These are phyloP conservation scores for Apiotrichum brassicae DNA, from an alignment of 1,284 basidiomycete genomes.

Conservation along the genomic window DNA sequence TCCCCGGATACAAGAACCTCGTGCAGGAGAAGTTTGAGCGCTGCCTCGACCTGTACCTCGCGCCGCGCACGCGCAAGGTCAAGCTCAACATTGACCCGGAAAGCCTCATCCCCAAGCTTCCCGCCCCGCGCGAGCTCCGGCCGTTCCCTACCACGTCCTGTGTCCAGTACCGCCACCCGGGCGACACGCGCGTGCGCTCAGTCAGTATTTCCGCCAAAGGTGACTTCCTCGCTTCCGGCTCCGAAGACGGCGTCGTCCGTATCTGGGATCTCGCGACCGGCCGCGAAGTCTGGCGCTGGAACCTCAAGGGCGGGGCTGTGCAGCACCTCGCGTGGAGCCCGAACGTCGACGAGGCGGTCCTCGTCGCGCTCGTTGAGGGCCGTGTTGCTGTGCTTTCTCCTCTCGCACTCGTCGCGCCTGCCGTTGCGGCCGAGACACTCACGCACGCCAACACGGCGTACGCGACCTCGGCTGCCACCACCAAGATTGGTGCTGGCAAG, in stretches of 20 bases:
- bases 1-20: slow-evolving; percentile 86
- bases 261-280: slow-evolving; percentile 95
- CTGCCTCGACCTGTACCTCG: slow-evolving; percentile 94
- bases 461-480: slow-evolving; percentile 43
- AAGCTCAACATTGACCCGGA: slow-evolving; percentile 88
- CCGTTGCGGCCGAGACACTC: slow-evolving; percentile 60
- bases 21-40: slow-evolving; percentile 92
- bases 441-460: slow-evolving; percentile 49
- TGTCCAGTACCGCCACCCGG: slow-evolving; percentile 62
- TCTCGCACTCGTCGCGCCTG: slow-evolving; percentile 57
- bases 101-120: slow-evolving; percentile 90
- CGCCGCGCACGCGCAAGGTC: slow-evolving; percentile 79
- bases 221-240: slow-evolving; percentile 85
- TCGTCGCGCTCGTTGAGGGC: slow-evolving; percentile 49
- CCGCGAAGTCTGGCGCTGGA: slow-evolving; percentile 82
- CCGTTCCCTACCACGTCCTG: slow-evolving; percentile 89
- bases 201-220: slow-evolving; percentile 80
- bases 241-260: slow-evolving; percentile 79
- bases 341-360: slow-evolving; percentile 59
- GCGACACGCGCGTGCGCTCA: slow-evolving; percentile 62
- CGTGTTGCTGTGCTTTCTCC: slow-evolving; percentile 77
- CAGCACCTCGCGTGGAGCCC: slow-evolving; percentile 92
- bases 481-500: slow-evolving; percentile 34
- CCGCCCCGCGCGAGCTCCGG: slow-evolving; percentile 80
- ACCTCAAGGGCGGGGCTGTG: slow-evolving; percentile 66